phyloP scores from a whole-genome alignment of 345 rosid genomes.

The Citrus unshiu region DNA sequence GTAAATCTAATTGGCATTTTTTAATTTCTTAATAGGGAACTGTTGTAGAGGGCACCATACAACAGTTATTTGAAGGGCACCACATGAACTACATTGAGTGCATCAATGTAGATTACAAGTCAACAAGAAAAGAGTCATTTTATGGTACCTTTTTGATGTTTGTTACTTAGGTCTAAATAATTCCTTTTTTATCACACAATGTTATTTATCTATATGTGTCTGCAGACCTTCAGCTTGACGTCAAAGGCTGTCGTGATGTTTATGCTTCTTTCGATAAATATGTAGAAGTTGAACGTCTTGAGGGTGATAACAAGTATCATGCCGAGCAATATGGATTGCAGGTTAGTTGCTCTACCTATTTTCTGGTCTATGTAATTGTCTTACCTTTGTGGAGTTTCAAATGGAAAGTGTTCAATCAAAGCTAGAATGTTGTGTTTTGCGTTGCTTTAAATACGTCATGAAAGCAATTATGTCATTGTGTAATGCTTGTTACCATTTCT shows the following conservation, averaged over 20 bases:
- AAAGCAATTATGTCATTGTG: not conserved
- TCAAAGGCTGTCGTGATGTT: conserved; percentile 94
- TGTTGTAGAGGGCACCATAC: conserved; percentile 97
- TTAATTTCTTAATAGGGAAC: conserved; percentile 59
- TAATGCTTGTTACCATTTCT: not conserved
- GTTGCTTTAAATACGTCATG: not conserved
- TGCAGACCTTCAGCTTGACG: conserved; percentile 97
- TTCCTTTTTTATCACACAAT: not conserved
- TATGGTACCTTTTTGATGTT: conserved; percentile 55
- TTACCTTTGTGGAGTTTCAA: not conserved
- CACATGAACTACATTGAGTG: conserved; percentile 94
- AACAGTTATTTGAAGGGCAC: conserved; percentile 92
- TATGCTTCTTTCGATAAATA: conserved; percentile 98
- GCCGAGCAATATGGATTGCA: conserved; percentile 90
- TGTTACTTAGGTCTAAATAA: not conserved
- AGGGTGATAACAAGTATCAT: conserved; percentile 95
- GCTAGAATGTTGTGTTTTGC: not conserved
- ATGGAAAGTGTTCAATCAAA: not conserved
- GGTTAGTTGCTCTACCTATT: conserved; percentile 40
- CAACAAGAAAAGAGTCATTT: conserved; percentile 94
- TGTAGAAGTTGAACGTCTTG: conserved; percentile 95
- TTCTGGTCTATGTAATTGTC: not conserved
- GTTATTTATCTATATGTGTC: conserved; percentile 11
- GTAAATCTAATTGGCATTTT: not conserved
- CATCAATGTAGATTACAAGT: conserved; percentile 90